Evolutionary conservation across 345 rosid species (phyloP), one percentile per base, ranked within the genome.

Genomic region (Aurinia saxatilis): DNA sequence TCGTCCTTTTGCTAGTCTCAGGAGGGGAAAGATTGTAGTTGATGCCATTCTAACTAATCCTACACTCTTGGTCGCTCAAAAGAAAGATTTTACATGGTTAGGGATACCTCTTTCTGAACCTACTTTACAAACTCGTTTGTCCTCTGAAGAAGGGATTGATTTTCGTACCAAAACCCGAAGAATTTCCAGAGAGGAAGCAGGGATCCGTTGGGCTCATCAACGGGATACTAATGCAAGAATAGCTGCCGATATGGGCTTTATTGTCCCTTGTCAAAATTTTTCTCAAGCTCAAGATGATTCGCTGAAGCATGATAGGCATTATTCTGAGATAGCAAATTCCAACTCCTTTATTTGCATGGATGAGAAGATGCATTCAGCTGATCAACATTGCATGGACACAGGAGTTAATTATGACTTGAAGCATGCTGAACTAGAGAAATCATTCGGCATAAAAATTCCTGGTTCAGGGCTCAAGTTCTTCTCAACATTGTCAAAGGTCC

Each of bases 61-160:
- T 1, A 82, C 74, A 19, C 52, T 89, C 15, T 57, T 89, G 73
- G 65, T 92, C 68, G 91, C 69, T 5, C 96, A 92, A 70, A 92
- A 92, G 79, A 92, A 79, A 68, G 98, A 92, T 75, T 85, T 74
- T 63, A 78, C 91, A 36, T 92, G 98, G 98, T 72, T 92, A 58
- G 98, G 98, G 30, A 80, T 89, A 71, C 95, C 96, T 29, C 47
- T 73, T 3, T 79, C 83, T 57, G 96, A 92, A 55, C 76, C 64
- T 48, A 61, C 79, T 73, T 59, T 75, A 16, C 86, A 70, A 44
- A 77, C 78, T 72, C 96, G 71, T 72, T 77, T 73, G 29, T 85
- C 96, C 47, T 77, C 77, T 35, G 95, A 89, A 71, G 98, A 92
- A 76, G 98, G 98, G 58, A 87, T 92, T 78, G 98, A 89, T 76